Evolutionary conservation across 768 basidiomycete genomes (phyloP).

Genomic region (Boletus sp.): DNA sequence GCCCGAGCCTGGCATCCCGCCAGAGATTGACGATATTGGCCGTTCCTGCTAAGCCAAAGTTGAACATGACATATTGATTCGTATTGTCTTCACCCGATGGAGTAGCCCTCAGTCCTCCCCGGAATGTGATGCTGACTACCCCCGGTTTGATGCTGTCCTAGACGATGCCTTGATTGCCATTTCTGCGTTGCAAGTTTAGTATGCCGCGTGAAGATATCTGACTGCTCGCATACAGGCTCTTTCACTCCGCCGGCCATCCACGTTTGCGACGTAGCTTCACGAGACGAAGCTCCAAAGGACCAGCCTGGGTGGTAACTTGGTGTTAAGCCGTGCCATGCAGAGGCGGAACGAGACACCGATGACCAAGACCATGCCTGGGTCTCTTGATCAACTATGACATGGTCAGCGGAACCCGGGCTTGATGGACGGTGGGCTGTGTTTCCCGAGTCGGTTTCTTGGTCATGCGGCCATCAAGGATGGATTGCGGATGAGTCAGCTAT

Average conservation of each 20-base stretch:
- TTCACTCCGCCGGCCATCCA: not conserved
- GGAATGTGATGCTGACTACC: no score
- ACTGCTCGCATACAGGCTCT: not conserved
- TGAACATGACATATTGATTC: not conserved
- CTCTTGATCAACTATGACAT: not conserved
- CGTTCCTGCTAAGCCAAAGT: not conserved
- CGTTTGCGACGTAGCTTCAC: not conserved
- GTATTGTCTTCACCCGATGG: not conserved
- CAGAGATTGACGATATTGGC: not conserved
- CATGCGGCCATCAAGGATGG: not conserved
- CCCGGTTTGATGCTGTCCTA: not conserved
- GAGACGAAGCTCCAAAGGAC: not conserved
- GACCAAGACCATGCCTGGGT: not conserved
- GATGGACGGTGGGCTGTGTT: not conserved
- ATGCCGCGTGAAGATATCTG: not conserved
- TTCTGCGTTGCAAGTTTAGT: not conserved
- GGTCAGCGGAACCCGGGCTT: not conserved
- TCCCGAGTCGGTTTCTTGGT: not conserved
- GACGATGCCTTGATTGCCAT: not conserved
- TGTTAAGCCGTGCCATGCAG: not conserved
- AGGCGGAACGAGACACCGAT: no score
- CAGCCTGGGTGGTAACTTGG: not conserved
- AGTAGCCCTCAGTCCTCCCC: not conserved
- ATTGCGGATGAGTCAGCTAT: not conserved
- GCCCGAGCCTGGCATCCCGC: not conserved